Base-by-base conservation (phyloP, 192 early-diverging fungal species). In the Coemansia sp. region DNA sequence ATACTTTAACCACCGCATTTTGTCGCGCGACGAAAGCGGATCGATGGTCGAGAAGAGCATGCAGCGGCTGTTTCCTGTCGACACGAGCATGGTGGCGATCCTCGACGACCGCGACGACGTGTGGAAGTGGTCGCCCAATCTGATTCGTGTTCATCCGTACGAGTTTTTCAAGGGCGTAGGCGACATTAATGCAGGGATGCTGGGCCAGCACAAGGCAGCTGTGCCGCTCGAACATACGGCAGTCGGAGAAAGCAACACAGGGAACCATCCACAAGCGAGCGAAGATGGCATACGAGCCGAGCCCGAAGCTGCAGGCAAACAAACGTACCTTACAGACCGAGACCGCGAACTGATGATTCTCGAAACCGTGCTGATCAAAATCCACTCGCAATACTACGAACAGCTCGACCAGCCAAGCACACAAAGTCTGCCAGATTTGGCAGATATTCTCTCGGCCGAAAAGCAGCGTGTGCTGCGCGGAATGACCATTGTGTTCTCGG, bases 31-130 rank as follows among this genome's bases (percentile, higher is more conserved):
- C 63, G 97, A 99, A 38, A 97, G 88, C 70, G 87, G 88, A 11
- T 91, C 93, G 58, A 84, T 89, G 64, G 85, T 84, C 0, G 66
- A 84, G 36, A 99, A 99, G 79, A 86, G 79, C 25, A 85, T 98
- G 5, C 69, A 87, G 31, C 79, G 97, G 8, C 79, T 99, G 46
- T 98, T 99, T 70, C 95, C 97, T 8, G 89, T 89, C 56, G 92
- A 98, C 74, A 90, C 89, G 34, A 93, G 89, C 24, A 98, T 99
- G 96, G 97, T 96, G 2, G 92, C 95, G 4, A 89, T 92, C 44
- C 82, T 99, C 11, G 97, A 99, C 69, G 97, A 99, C 77, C 86
- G 96, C 20, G 89, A 87, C 0, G 96, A 99, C 71, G 92, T 99
- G 3, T 99, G 97, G 97, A 68, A 80, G 24, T 92, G 87, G 85